These are phyloP conservation scores for Aurifilum marmelostoma DNA, from an alignment of 2,329 filamentous ascomycete genomes.

Conservation along the genomic window DNA sequence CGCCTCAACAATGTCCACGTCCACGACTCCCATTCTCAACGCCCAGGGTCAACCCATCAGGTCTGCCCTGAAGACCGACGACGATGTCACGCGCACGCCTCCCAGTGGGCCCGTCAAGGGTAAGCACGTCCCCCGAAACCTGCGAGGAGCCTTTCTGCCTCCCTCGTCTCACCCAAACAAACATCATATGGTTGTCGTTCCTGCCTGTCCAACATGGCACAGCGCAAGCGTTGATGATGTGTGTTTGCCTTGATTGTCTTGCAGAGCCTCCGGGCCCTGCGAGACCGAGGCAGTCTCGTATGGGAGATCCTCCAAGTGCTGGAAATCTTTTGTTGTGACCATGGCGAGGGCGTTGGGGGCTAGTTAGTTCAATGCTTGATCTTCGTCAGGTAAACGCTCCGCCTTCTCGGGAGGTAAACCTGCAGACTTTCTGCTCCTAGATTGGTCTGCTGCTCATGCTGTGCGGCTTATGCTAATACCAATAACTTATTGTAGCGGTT, in stretches of 20 bases:
- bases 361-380: slow-evolving; percentile 6
- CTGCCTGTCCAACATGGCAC: slow-evolving; percentile 8
- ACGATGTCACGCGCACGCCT: slow-evolving; percentile 21
- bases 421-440: neutral
- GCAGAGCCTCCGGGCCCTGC: slow-evolving; percentile 16
- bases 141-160: neutral
- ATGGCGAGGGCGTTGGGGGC: slow-evolving; percentile 1
- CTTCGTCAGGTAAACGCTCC: neutral
- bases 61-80: slow-evolving; percentile 29
- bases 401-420: neutral
- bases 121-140: slow-evolving; percentile 9
- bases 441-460: slow-evolving; percentile 1
- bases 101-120: slow-evolving; percentile 25
- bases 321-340: neutral
- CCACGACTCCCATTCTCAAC: slow-evolving; percentile 26
- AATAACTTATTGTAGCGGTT: slow-evolving; percentile 48
- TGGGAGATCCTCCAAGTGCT: neutral
- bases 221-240: slow-evolving; percentile 1
- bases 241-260: slow-evolving; percentile 1
- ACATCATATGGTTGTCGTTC: neutral
- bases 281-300: neutral
- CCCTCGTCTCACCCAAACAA: neutral
- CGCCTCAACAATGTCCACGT: slow-evolving; percentile 12
- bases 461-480: slow-evolving; percentile 27
- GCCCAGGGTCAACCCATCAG: slow-evolving; percentile 28